Evolutionary conservation across 1,284 basidiomycete species (phyloP).

Genomic region (Malassezia cuniculi): DNA sequence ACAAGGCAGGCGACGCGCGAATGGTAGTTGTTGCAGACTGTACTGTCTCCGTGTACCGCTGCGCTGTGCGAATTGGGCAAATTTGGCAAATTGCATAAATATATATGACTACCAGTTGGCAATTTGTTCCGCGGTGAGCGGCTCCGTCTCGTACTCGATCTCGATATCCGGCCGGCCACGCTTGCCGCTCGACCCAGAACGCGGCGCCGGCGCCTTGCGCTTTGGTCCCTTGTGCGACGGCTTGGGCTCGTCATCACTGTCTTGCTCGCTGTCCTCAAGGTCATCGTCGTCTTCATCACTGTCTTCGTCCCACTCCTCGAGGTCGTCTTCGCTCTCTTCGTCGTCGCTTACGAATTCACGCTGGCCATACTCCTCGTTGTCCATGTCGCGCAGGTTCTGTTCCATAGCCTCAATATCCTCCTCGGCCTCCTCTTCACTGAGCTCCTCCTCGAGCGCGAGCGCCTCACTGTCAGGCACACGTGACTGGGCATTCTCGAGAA

Average conservation of each 20-base stretch:
- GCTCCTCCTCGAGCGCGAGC: slow-evolving; percentile 35
- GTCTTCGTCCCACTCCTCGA: slow-evolving; percentile 20
- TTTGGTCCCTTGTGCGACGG: slow-evolving; percentile 1
- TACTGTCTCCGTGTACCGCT: too few species aligned
- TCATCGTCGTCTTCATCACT: slow-evolving; percentile 10
- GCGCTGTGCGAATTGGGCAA: too few species aligned
- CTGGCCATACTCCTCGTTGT: slow-evolving; percentile 30
- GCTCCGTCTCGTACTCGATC: slow-evolving; percentile 80
- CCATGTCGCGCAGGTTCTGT: slow-evolving; percentile 24
- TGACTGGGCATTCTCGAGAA: slow-evolving; percentile 27
- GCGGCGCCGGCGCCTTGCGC: slow-evolving; percentile 1
- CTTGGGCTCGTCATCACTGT: not conserved
- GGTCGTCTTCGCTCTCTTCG: slow-evolving; percentile 21
- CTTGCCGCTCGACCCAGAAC: not conserved
- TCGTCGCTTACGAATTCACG: slow-evolving; percentile 41
- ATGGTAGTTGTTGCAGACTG: too few species aligned
- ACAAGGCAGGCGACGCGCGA: too few species aligned
- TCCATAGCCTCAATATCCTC: slow-evolving; percentile 38
- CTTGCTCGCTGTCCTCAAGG: not conserved
- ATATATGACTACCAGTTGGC: slow-evolving; percentile 40
- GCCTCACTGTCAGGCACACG: slow-evolving; percentile 14
- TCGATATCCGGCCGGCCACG: slow-evolving; percentile 51
- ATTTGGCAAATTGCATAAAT: too few species aligned
- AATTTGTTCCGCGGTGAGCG: slow-evolving; percentile 47
- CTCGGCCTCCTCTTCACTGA: slow-evolving; percentile 36